Evolutionary conservation across 1,284 basidiomycete species (phyloP).

Genomic region (Cutaneotrichosporon sp.): DNA sequence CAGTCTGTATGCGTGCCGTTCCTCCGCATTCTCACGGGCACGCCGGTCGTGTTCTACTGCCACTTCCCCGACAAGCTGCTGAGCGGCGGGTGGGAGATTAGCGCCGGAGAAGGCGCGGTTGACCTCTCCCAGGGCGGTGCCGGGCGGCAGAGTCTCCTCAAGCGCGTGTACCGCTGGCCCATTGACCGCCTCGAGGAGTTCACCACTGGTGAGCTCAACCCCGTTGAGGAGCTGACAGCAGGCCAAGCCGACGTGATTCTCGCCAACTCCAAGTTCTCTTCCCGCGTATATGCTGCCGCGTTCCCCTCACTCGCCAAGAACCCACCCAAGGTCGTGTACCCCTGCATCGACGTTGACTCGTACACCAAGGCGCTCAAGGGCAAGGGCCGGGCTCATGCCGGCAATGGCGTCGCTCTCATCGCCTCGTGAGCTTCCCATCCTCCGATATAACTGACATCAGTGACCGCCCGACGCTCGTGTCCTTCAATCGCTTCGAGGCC

Average conservation of each 20-base stretch:
- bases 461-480: constrained; percentile 73
- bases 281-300: constrained; percentile 71
- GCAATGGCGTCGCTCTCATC: constrained; percentile 62
- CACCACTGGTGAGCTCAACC: constrained; percentile 70
- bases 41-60: constrained; percentile 91
- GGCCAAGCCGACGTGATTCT: constrained; percentile 86
- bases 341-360: constrained; percentile 79
- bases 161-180: constrained; percentile 77
- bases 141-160: constrained; percentile 59
- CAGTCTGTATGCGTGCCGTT: constrained; percentile 88
- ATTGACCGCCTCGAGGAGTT: constrained; percentile 88
- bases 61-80: constrained; percentile 96
- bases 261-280: constrained; percentile 90
- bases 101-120: constrained; percentile 51
- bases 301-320: constrained; percentile 68
- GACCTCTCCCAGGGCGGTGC: constrained; percentile 62
- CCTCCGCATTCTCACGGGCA: constrained; percentile 66
- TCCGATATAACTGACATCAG: constrained; percentile 58
- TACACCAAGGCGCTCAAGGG: constrained; percentile 56
- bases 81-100: constrained; percentile 50
- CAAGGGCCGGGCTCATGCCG: constrained; percentile 48
- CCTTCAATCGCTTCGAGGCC: constrained; percentile 91
- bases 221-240: constrained; percentile 38
- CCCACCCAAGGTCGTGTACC: constrained; percentile 77
- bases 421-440: constrained; percentile 64